Evolutionary conservation across 257 asterid species (phyloP).

Genomic region (Jacaranda mimosifolia): DNA sequence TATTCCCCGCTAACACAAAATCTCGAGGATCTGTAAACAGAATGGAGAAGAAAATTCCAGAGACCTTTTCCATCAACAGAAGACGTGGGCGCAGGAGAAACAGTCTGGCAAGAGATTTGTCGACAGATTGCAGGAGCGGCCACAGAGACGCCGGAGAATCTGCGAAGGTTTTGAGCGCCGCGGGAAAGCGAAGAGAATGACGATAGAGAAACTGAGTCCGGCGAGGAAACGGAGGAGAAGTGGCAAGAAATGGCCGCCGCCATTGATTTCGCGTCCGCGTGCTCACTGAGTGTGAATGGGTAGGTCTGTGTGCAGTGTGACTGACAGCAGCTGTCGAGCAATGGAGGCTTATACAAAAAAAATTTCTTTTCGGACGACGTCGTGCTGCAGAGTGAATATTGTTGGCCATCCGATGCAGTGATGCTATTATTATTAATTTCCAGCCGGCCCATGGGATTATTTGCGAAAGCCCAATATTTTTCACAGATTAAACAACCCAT

Average conservation of each 20-base stretch:
- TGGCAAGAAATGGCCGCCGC: slow-evolving; percentile 63
- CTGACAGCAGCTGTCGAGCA: background rate
- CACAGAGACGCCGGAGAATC: slow-evolving; percentile 37
- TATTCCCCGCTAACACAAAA: background rate
- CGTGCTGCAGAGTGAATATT: background rate
- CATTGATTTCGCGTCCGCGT: slow-evolving; percentile 45
- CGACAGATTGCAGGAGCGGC: slow-evolving; percentile 54
- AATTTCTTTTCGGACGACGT: background rate
- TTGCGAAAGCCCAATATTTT: no score
- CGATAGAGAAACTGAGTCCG: slow-evolving; percentile 57
- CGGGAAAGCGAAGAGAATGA: slow-evolving; percentile 55
- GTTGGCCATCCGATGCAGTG: background rate
- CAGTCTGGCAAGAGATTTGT: slow-evolving; percentile 72
- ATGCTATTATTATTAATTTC: background rate
- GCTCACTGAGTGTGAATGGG: slow-evolving; percentile 28
- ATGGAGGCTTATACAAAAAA: background rate
- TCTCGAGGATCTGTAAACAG: background rate
- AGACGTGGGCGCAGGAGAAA: slow-evolving; percentile 58
- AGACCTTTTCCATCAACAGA: slow-evolving; percentile 69
- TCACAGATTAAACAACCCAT: no score
- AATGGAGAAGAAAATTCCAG: background rate
- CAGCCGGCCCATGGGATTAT: no score
- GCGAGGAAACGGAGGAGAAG: slow-evolving; percentile 51
- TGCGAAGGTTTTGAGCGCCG: slow-evolving; percentile 42
- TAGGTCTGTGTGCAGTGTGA: slow-evolving; percentile 39